Conservation (phyloP, 2,329 filamentous ascomycete genomes). For the Neofusicoccum kwambonambiense region DNA sequence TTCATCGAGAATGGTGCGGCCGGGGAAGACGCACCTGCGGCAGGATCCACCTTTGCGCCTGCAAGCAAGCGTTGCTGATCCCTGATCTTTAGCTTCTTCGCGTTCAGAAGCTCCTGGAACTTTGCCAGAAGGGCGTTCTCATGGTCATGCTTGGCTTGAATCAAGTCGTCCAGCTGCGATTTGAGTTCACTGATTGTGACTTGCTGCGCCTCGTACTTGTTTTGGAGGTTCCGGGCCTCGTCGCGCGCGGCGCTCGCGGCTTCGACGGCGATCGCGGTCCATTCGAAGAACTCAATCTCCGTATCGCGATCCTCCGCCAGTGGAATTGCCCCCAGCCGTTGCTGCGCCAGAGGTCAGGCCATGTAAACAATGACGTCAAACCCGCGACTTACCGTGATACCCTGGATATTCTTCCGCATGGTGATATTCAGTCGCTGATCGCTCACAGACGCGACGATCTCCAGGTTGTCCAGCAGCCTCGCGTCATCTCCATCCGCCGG, state of each 20-base stretch:
- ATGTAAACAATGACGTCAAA: constrained; percentile 18
- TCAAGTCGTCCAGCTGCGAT: constrained; percentile 64
- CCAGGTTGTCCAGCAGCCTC: constrained; percentile 54
- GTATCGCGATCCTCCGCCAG: constrained; percentile 57
- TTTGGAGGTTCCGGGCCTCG: constrained; percentile 45
- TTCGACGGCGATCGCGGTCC: constrained; percentile 62
- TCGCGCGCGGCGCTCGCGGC: constrained; percentile 47
- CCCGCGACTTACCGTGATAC: constrained; percentile 60
- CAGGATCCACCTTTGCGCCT: constrained; percentile 48
- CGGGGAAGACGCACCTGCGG: constrained; percentile 26
- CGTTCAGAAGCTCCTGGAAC: constrained; percentile 69
- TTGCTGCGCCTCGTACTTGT: constrained; percentile 51
- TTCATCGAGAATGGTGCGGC: neutral
- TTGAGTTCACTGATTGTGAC: constrained; percentile 58
- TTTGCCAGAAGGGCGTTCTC: constrained; percentile 67
- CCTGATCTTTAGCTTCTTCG: constrained; percentile 77
- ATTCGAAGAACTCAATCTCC: constrained; percentile 66
- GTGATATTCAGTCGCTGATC: constrained; percentile 58
- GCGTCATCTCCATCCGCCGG: constrained; percentile 34
- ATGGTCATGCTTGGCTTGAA: constrained; percentile 63
- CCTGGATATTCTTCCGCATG: constrained; percentile 60
- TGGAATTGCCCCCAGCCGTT: constrained; percentile 66
- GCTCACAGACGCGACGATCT: constrained; percentile 57
- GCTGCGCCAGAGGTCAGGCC: constrained; percentile 43
- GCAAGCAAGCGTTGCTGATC: constrained; percentile 66